Percentiles rank a stretch among this genome's conserved stretches.
These are phyloP conservation scores for Aspergillus jensenii DNA, from an alignment of 2,329 filamentous ascomycete species.

Conservation along the genomic window DNA sequence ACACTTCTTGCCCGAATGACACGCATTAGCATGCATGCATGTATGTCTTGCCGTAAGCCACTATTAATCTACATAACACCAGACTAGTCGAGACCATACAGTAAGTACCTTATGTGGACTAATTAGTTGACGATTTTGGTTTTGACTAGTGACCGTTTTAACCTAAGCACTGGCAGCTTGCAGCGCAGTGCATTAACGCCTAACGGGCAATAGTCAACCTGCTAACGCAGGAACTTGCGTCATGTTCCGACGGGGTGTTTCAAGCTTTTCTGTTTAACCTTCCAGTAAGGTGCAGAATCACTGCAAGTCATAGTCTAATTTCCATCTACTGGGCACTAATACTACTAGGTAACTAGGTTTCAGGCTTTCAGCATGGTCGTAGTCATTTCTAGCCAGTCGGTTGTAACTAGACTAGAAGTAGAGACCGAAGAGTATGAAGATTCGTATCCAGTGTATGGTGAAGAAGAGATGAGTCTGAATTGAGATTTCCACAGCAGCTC, in stretches of 20 bases:
- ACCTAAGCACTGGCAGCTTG: not conserved
- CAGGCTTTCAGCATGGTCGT: not conserved
- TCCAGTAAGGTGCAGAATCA: no score
- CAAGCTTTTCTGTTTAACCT: no score
- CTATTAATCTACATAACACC: no score
- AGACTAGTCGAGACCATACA: no score
- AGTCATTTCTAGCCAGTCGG: not conserved
- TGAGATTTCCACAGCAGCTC: conserved; percentile 6
- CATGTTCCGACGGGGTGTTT: no score
- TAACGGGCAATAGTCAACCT: not conserved
- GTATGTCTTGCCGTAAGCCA: no score
- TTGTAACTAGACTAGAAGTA: not conserved
- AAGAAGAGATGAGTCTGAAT: not conserved
- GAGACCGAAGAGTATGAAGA: conserved; percentile 3
- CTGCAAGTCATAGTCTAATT: no score
- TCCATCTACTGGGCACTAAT: no score
- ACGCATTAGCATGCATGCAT: not conserved
- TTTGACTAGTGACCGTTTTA: not conserved
- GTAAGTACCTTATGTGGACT: not conserved
- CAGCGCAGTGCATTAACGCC: not conserved
- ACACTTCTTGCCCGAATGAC: not conserved
- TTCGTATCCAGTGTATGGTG: no score
- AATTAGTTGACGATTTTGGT: not conserved
- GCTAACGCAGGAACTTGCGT: conserved; percentile 10
- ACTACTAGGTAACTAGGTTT: no score